phyloP scores from a whole-genome alignment of 306 rosid genomes.

The Rosa rugosa region DNA sequence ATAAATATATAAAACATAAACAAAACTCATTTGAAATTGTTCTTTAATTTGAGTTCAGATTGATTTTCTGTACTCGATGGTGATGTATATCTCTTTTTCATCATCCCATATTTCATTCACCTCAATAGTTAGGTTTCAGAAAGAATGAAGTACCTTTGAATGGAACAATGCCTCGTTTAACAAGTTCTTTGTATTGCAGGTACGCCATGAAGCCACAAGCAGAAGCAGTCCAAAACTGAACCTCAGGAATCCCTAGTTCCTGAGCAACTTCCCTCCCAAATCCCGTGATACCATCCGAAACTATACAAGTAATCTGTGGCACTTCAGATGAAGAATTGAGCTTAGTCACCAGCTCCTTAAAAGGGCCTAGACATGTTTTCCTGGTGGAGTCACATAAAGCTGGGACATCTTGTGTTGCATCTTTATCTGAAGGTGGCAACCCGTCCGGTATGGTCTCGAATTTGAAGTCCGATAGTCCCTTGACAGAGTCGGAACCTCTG shows the following conservation, averaged over 20 bases:
- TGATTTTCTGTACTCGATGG: no score
- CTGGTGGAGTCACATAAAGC: slow-evolving; percentile 13
- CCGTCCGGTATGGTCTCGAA: slow-evolving; percentile 27
- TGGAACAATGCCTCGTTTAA: slow-evolving; percentile 29
- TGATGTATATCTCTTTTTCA: no score
- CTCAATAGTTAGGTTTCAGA: background rate
- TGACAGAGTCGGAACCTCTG: background rate
- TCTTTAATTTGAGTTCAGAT: no score
- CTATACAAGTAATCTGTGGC: slow-evolving; percentile 28
- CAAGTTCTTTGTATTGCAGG: slow-evolving; percentile 15
- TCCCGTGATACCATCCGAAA: slow-evolving; percentile 22
- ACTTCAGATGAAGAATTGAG: slow-evolving; percentile 9
- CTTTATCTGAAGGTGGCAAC: slow-evolving; percentile 13
- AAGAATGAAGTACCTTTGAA: slow-evolving; percentile 23
- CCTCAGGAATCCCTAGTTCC: slow-evolving; percentile 28
- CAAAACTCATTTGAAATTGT: no score
- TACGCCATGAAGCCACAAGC: slow-evolving; percentile 36
- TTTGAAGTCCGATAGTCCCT: slow-evolving; percentile 13
- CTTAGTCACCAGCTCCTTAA: slow-evolving; percentile 26
- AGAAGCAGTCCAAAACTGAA: slow-evolving; percentile 36
- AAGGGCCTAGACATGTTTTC: slow-evolving; percentile 22
- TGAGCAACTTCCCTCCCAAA: slow-evolving; percentile 19
- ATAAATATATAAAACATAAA: no score
- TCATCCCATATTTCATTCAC: no score
- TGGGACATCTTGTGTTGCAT: slow-evolving; percentile 25